These are phyloP conservation scores for Fraxinus nigra DNA, from an alignment of 305 asterid genomes.

Conservation along the genomic window DNA sequence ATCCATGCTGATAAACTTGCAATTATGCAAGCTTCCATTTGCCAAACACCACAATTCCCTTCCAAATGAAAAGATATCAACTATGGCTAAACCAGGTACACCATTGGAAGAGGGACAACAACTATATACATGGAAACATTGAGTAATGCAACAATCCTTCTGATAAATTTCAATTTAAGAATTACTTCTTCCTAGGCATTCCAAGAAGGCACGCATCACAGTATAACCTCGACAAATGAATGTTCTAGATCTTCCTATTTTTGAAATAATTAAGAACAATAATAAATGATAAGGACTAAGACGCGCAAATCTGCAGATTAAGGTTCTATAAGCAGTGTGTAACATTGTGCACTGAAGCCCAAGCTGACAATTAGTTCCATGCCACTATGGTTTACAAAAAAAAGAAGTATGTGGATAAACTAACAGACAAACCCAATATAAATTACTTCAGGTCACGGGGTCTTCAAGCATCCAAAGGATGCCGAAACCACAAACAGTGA, in stretches of 20 bases:
- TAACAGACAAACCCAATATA: background rate
- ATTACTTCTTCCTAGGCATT: background rate
- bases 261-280: constrained; percentile 15
- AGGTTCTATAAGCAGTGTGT: constrained; percentile 1
- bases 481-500: background rate
- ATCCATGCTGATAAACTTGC: background rate
- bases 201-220: background rate
- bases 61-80: constrained; percentile 20
- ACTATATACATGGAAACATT: constrained; percentile 14
- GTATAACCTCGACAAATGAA: constrained; percentile 7
- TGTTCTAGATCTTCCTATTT: constrained; percentile 19
- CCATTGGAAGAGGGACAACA: constrained; percentile 15
- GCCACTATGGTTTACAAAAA: background rate
- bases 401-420: background rate
- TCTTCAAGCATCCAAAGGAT: background rate
- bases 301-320: background rate
- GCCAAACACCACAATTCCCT: constrained; percentile 20
- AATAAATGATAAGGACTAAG: constrained; percentile 14
- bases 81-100: constrained; percentile 11
- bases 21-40: background rate
- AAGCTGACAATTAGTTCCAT: constrained; percentile 12
- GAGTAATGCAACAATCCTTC: constrained; percentile 7
- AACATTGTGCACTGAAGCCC: constrained; percentile 11
- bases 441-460: background rate
- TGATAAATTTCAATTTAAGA: background rate